A percentile compares a stretch with the other conserved stretches of the same genome.
Conservation (phyloP, 2,329 filamentous ascomycete genomes). For the Chaetomium globosum region DNA sequence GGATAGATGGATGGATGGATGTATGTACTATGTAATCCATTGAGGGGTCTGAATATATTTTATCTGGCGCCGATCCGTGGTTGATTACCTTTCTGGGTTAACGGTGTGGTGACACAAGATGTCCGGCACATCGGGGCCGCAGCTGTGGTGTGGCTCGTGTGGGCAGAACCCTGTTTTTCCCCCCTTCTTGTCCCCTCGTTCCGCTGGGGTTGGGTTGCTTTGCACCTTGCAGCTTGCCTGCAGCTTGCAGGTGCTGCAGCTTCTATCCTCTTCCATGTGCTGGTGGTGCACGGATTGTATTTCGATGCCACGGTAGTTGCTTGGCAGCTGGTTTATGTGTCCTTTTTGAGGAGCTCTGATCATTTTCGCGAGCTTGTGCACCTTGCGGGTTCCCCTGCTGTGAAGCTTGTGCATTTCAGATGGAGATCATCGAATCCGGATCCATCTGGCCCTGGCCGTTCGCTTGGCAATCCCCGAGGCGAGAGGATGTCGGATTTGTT, state of each 20-base stretch:
- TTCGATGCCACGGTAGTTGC: neutral
- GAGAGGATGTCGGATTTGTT: neutral
- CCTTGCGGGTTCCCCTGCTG: neutral
- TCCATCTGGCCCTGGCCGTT: conserved; percentile 6
- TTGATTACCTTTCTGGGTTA: neutral
- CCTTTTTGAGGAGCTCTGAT: neutral
- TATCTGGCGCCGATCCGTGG: neutral
- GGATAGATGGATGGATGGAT: neutral
- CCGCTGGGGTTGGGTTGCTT: neutral
- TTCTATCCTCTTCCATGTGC: conserved; percentile 9
- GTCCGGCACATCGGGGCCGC: neutral
- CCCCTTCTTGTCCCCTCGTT: neutral
- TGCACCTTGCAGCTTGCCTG: conserved; percentile 5
- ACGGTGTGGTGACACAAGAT: neutral
- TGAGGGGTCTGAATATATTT: neutral
- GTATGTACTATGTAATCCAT: neutral
- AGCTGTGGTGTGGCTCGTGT: neutral
- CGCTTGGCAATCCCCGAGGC: conserved; percentile 1
- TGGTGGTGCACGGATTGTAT: conserved; percentile 4
- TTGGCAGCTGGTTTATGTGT: conserved; percentile 2
- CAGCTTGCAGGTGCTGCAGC: conserved; percentile 12
- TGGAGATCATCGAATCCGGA: neutral
- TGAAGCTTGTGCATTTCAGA: neutral
- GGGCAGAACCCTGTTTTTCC: neutral
- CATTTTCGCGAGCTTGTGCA: neutral